These are phyloP conservation scores for Fraxinus angustifolia DNA, from an alignment of 305 asterid genomes.

Conservation along the genomic window DNA sequence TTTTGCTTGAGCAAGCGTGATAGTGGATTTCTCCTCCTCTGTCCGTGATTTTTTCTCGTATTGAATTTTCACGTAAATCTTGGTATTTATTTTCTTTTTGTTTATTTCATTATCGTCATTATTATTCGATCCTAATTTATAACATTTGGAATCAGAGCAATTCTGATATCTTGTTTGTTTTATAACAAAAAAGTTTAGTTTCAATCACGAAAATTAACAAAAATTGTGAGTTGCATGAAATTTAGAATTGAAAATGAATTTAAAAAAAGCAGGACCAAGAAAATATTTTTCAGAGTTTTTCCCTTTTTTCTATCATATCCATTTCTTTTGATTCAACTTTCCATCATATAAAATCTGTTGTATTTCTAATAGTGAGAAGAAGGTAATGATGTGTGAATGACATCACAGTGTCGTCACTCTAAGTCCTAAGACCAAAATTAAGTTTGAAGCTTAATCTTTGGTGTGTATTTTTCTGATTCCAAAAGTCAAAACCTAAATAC, in stretches of 20 bases:
- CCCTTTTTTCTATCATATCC: neutral
- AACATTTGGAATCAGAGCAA: too few relatives aligned
- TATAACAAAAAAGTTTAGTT: too few relatives aligned
- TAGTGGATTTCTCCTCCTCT: too few relatives aligned
- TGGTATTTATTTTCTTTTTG: too few relatives aligned
- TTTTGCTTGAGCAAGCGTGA: too few relatives aligned
- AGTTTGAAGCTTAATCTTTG: slow-evolving; percentile 33
- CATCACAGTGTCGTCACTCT: slow-evolving; percentile 14
- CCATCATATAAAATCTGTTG: neutral
- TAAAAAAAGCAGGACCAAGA: neutral
- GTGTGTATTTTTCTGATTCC: slow-evolving; percentile 34
- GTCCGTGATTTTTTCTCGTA: too few relatives aligned
- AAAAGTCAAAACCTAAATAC: slow-evolving; percentile 33
- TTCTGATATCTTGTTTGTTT: too few relatives aligned
- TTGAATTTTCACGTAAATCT: too few relatives aligned
- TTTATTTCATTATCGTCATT: too few relatives aligned
- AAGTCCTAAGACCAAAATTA: neutral
- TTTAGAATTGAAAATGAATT: neutral
- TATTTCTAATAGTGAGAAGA: neutral
- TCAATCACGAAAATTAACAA: neutral
- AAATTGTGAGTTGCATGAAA: neutral
- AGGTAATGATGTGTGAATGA: neutral
- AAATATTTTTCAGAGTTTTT: neutral
- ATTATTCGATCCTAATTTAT: too few relatives aligned
- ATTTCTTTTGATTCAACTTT: neutral